These are phyloP conservation scores for Backusella mclennaniae DNA, from an alignment of 192 early-diverging fungal species.

Conservation along the genomic window DNA sequence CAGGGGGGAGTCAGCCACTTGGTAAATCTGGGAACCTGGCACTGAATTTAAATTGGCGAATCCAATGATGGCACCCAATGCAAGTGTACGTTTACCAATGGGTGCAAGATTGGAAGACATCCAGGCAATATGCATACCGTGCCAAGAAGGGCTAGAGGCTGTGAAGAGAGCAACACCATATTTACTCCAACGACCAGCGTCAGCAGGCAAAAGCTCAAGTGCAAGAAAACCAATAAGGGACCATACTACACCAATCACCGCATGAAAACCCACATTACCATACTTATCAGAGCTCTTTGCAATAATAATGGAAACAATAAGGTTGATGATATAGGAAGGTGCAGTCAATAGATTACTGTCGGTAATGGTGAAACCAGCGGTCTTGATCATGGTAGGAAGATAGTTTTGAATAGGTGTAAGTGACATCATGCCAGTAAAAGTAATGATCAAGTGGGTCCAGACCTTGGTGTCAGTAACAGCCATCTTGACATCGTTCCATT, in stretches of 20 bases:
- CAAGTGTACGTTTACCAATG: conserved; percentile 28
- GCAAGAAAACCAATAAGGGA: conserved; percentile 21
- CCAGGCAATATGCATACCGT: conserved; percentile 24
- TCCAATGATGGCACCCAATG: conserved; percentile 20
- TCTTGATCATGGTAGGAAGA: conserved; percentile 27
- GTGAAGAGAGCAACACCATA: conserved; percentile 40
- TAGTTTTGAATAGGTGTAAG: conserved; percentile 16
- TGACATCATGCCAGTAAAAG: conserved; percentile 13
- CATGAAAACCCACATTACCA: conserved; percentile 13
- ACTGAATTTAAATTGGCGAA: conserved; percentile 24
- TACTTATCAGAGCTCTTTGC: conserved; percentile 8
- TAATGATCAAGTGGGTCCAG: conserved; percentile 23
- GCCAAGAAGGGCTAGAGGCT: conserved; percentile 14
- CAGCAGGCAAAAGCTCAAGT: conserved; percentile 37
- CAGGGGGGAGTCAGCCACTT: conserved; percentile 42
- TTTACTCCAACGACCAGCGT: conserved; percentile 33
- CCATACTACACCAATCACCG: conserved; percentile 12
- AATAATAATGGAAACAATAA: conserved; percentile 22
- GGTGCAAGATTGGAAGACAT: conserved; percentile 31
- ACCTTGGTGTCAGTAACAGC: conserved; percentile 19
- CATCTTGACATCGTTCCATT: conserved; percentile 19
- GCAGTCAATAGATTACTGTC: conserved; percentile 25
- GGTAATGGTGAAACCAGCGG: conserved; percentile 23
- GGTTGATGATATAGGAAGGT: conserved; percentile 25
- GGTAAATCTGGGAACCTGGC: conserved; percentile 30